These are phyloP conservation scores for Globisporangium yorkense DNA, from an alignment of 352 stramenopile species.

Conservation along the genomic window DNA sequence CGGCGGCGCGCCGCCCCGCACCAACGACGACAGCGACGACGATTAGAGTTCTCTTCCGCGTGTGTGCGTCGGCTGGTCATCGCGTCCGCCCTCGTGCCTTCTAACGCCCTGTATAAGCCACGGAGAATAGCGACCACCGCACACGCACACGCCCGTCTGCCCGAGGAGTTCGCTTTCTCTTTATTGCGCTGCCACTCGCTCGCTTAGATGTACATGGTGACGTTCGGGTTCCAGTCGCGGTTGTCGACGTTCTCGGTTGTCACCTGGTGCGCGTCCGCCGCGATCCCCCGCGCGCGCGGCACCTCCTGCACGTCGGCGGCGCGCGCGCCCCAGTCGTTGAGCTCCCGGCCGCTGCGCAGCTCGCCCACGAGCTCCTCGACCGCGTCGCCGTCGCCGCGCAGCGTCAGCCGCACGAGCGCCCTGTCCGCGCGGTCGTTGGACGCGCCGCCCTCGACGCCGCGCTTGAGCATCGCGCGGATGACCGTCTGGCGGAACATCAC, in stretches of 20 bases:
- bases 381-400: slow-evolving; percentile 29
- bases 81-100: neutral
- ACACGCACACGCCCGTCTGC: neutral
- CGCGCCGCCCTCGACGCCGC: slow-evolving; percentile 47
- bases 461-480: slow-evolving; percentile 72
- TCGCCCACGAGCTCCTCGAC: slow-evolving; percentile 45
- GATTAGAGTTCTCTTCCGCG: slow-evolving; percentile 32
- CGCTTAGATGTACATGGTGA: slow-evolving; percentile 64
- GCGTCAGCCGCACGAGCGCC: slow-evolving; percentile 53
- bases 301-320: slow-evolving; percentile 36
- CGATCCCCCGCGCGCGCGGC: slow-evolving; percentile 17
- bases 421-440: slow-evolving; percentile 60
- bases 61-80: neutral
- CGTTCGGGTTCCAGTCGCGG: slow-evolving; percentile 68
- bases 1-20: slow-evolving; percentile 31
- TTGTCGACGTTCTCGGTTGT: slow-evolving; percentile 63
- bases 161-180: neutral
- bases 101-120: no score
- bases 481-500: slow-evolving; percentile 83
- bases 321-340: slow-evolving; percentile 69
- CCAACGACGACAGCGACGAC: slow-evolving; percentile 66
- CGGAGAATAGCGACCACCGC: neutral
- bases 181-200: neutral
- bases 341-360: slow-evolving; percentile 32
- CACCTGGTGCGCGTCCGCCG: slow-evolving; percentile 50